Evolutionary conservation across 495 filamentous ascomycete genomes (phyloP).

Genomic region (Neurospora terricola): DNA sequence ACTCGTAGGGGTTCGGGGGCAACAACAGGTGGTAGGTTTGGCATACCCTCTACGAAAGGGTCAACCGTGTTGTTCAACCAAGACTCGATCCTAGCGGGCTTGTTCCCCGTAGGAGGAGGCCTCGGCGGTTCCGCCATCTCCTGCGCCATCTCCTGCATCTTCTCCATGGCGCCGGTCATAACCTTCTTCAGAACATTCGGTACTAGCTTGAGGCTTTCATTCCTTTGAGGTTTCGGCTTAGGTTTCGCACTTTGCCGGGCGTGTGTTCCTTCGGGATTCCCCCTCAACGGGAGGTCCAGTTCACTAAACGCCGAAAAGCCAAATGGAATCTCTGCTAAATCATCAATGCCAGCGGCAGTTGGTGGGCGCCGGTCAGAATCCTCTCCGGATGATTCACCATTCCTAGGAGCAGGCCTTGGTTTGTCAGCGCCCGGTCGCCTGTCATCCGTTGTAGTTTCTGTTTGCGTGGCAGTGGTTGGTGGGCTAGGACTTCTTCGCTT

Average conservation of each 20-base stretch:
- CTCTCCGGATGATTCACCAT: slow-evolving; percentile 9
- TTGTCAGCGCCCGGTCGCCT: slow-evolving; percentile 1
- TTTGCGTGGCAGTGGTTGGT: slow-evolving; percentile 11
- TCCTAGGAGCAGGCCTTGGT: background rate
- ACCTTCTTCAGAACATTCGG: slow-evolving; percentile 48
- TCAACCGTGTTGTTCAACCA: slow-evolving; percentile 68
- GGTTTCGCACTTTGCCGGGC: slow-evolving; percentile 24
- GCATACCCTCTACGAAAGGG: slow-evolving; percentile 53
- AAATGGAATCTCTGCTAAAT: slow-evolving; percentile 44
- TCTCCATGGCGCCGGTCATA: slow-evolving; percentile 43
- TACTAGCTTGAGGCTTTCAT: slow-evolving; percentile 38
- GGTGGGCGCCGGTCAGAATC: slow-evolving; percentile 27
- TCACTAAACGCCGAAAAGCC: slow-evolving; percentile 50
- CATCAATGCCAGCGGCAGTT: slow-evolving; percentile 33
- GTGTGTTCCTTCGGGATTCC: slow-evolving; percentile 21
- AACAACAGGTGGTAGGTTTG: slow-evolving; percentile 11
- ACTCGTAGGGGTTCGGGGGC: slow-evolving; percentile 4
- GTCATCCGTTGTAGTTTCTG: slow-evolving; percentile 13
- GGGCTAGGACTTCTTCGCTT: slow-evolving; percentile 1
- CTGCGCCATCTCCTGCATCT: slow-evolving; percentile 39
- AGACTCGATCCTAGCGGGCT: slow-evolving; percentile 57
- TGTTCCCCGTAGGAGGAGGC: slow-evolving; percentile 26
- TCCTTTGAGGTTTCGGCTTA: slow-evolving; percentile 34
- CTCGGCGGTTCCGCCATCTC: slow-evolving; percentile 42
- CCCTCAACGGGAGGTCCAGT: slow-evolving; percentile 35